Evolutionary conservation across 805 yeast genomes (phyloP).

Genomic region (Saccharomycopsis olivae): DNA sequence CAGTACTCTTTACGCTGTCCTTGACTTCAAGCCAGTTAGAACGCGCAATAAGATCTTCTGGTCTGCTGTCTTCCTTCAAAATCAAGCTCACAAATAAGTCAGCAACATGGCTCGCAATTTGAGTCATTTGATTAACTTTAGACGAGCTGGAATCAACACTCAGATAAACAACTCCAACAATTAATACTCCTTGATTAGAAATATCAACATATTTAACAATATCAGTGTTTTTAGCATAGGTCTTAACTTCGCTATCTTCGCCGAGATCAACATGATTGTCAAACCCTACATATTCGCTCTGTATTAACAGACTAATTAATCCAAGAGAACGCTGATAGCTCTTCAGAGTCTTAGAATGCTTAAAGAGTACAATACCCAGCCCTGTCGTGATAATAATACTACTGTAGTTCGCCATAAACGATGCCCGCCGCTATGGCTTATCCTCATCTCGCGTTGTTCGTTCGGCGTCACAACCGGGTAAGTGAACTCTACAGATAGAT

Average conservation of each 20-base stretch:
- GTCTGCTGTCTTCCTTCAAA: slow-evolving; percentile 33
- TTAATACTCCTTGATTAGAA: slow-evolving; percentile 3
- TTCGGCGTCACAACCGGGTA: too few species aligned
- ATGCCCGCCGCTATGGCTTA: too few species aligned
- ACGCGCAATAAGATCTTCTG: slow-evolving; percentile 37
- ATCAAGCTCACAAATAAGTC: slow-evolving; percentile 27
- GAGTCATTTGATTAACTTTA: slow-evolving; percentile 5
- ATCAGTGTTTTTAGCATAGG: slow-evolving; percentile 10
- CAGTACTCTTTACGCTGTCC: slow-evolving; percentile 17
- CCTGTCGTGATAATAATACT: slow-evolving; percentile 12
- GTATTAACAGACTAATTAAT: slow-evolving; percentile 12
- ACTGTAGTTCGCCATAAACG: neutral
- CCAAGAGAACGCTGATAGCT: neutral
- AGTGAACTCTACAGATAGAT: too few species aligned
- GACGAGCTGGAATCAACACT: slow-evolving; percentile 4
- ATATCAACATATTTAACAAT: slow-evolving; percentile 13
- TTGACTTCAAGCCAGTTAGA: slow-evolving; percentile 27
- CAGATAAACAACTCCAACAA: slow-evolving; percentile 10
- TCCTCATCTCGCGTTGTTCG: too few species aligned
- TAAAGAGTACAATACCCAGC: slow-evolving; percentile 16
- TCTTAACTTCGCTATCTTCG: slow-evolving; percentile 4
- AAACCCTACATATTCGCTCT: slow-evolving; percentile 6
- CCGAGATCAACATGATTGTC: neutral
- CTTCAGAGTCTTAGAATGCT: neutral
- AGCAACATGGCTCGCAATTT: slow-evolving; percentile 8